Evolutionary conservation across 345 rosid genomes (phyloP).

Genomic region (Aquilaria yunnanensis): DNA sequence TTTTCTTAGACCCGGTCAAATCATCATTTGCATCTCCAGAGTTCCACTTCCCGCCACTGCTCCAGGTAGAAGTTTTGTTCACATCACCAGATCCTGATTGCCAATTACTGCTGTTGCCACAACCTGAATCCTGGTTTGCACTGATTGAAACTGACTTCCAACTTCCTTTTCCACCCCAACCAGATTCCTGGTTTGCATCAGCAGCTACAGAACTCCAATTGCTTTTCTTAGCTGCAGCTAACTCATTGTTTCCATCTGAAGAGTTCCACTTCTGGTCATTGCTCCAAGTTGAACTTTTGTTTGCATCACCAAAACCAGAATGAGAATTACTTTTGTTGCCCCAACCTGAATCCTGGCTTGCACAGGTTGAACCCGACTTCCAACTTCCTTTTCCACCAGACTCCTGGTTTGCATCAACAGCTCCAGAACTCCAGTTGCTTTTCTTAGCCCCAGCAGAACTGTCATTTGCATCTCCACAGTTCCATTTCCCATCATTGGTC

Average conservation of each 20-base stretch:
- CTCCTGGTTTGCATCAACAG: slow-evolving; percentile 2
- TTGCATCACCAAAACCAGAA: slow-evolving; percentile 6
- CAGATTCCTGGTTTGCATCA: slow-evolving; percentile 12
- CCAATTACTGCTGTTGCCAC: slow-evolving; percentile 6
- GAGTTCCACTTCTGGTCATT: slow-evolving; percentile 6
- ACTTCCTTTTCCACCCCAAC: slow-evolving; percentile 7
- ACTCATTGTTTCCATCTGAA: not conserved
- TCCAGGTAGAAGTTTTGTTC: slow-evolving; percentile 19
- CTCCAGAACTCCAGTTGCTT: slow-evolving; percentile 4
- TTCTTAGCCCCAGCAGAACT: slow-evolving; percentile 3
- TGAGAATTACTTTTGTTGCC: slow-evolving; percentile 6
- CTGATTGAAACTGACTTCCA: slow-evolving; percentile 5
- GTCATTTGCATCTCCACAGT: slow-evolving; percentile 1
- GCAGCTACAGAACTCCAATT: slow-evolving; percentile 4
- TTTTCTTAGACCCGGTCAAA: slow-evolving; percentile 2
- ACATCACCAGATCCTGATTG: slow-evolving; percentile 10
- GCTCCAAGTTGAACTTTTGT: slow-evolving; percentile 11
- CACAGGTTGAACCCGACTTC: slow-evolving; percentile 21
- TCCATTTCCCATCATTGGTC: slow-evolving; percentile 15
- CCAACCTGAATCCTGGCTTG: slow-evolving; percentile 18
- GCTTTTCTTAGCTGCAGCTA: slow-evolving; percentile 7
- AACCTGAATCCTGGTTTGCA: slow-evolving; percentile 11
- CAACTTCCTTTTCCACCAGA: slow-evolving; percentile 20
- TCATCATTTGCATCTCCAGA: slow-evolving; percentile 3
- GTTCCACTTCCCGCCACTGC: slow-evolving; percentile 16